phyloP scores from a whole-genome alignment of 192 early-diverging fungal species.

The Coemansia sp. region DNA sequence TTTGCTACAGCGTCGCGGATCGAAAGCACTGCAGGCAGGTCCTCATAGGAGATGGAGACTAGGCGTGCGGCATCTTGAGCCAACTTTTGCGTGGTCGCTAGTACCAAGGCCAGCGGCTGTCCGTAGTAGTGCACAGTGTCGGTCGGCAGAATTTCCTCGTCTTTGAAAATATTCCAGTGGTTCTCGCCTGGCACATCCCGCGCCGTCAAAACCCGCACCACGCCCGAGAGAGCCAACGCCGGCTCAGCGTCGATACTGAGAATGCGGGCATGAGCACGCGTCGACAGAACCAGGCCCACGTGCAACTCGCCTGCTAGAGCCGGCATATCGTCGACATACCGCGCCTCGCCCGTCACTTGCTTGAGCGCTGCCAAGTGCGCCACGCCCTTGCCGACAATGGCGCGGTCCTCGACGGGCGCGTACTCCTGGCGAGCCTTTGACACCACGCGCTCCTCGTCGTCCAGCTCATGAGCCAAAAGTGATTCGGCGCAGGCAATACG shows the following conservation, averaged over 20 bases:
- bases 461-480: slow-evolving; percentile 17
- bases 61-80: slow-evolving; percentile 70
- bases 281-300: slow-evolving; percentile 66
- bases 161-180: slow-evolving; percentile 59
- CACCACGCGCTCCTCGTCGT: slow-evolving; percentile 16
- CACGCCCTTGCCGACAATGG: slow-evolving; percentile 63
- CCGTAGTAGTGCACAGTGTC: slow-evolving; percentile 66
- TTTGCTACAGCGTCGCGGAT: slow-evolving; percentile 78
- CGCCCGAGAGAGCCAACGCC: slow-evolving; percentile 67
- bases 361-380: slow-evolving; percentile 75
- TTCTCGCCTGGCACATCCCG: slow-evolving; percentile 73
- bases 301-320: slow-evolving; percentile 66
- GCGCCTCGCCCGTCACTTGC: slow-evolving; percentile 85
- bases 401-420: slow-evolving; percentile 36
- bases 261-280: slow-evolving; percentile 70
- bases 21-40: slow-evolving; percentile 67
- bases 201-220: slow-evolving; percentile 64
- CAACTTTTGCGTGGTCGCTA: slow-evolving; percentile 65
- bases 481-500: slow-evolving; percentile 16
- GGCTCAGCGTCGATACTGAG: slow-evolving; percentile 57
- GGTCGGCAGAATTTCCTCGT: slow-evolving; percentile 82
- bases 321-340: slow-evolving; percentile 85
- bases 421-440: slow-evolving; percentile 54
- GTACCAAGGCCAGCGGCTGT: slow-evolving; percentile 77
- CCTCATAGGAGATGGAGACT: slow-evolving; percentile 75